These are phyloP conservation scores for Crepidotus variabilis DNA, from an alignment of 768 basidiomycete genomes.

Conservation along the genomic window DNA sequence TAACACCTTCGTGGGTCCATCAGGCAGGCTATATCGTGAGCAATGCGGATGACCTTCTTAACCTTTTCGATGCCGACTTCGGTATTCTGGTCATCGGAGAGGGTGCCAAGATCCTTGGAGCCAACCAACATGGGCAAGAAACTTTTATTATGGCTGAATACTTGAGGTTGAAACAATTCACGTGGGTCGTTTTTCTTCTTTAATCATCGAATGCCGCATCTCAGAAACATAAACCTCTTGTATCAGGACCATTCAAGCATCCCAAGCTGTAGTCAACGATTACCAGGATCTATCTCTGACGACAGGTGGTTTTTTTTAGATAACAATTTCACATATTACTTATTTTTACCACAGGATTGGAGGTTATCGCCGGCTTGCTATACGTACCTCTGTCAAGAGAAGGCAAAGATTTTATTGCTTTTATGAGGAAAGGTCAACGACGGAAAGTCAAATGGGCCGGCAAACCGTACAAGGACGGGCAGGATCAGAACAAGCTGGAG, in stretches of 20 bases:
- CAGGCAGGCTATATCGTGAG: slow-evolving; percentile 77
- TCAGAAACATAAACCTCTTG: background rate
- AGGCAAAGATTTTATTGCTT: slow-evolving; percentile 79
- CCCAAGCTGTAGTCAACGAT: slow-evolving; percentile 63
- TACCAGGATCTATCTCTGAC: slow-evolving; percentile 68
- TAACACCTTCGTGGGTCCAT: background rate
- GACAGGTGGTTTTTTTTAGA: slow-evolving; percentile 21
- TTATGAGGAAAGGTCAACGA: slow-evolving; percentile 72
- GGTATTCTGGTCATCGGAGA: slow-evolving; percentile 71
- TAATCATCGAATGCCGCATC: background rate
- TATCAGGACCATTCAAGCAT: slow-evolving; percentile 61
- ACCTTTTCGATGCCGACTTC: slow-evolving; percentile 75
- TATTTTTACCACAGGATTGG: slow-evolving; percentile 36
- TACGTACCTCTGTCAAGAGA: slow-evolving; percentile 70
- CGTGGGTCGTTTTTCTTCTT: slow-evolving; percentile 33
- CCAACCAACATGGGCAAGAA: slow-evolving; percentile 71
- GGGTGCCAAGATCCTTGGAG: slow-evolving; percentile 67
- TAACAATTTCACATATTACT: background rate
- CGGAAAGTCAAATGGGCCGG: slow-evolving; percentile 79
- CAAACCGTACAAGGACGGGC: slow-evolving; percentile 50
- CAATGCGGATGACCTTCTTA: slow-evolving; percentile 74
- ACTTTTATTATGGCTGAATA: slow-evolving; percentile 79
- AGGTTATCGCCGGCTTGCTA: slow-evolving; percentile 69
- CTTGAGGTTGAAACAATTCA: slow-evolving; percentile 67
- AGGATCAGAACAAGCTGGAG: slow-evolving; percentile 42